Base-by-base conservation (phyloP, 805 yeast species). In the Starmerella bombi region DNA sequence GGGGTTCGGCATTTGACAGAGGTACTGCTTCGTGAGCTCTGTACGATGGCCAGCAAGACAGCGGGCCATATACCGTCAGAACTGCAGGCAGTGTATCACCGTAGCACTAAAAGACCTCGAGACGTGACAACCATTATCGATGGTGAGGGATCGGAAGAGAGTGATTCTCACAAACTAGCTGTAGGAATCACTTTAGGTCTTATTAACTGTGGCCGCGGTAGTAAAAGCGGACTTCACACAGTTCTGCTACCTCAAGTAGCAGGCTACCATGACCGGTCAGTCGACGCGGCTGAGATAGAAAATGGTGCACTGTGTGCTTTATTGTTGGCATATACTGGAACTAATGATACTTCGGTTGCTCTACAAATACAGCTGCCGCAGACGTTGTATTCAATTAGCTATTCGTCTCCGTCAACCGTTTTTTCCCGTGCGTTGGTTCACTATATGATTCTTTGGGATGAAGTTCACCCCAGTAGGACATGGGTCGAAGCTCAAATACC, bases 1-100 rank as follows among this genome's bases (percentile, higher is more conserved):
- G 85, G 77, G 46, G 93, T 85, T 55, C 70, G 93, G 34, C 67
- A 93, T 49, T 81, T 88, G 85, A 77, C 86, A 42, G 91, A 80
- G 44, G 71, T 82, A 27, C 62, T 86, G 32, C 60, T 80, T 16
- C 67, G 80, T 0, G 94, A 88, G 54, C 63, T 88, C 2, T 8
- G 36, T 16, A 45, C 44, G 3, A 42, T 40, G 17, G 15, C 34
- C 15, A 22, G 20, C 17, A 23, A 28, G 5, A 12, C 5, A 8
- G 16, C 16, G 12, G 33, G 16, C 5, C n/a, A n/a, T n/a, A n/a
- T n/a, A n/a, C n/a, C n/a, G n/a, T 7, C 21, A 3, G 34, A 29
- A 12, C 21, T 16, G 19, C 19, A 15, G 3, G 7, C 12, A 4
- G 25, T 20, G 8, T 8, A 19, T 6, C 32, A 28, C 6, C 8